A percentile compares a stretch with the other conserved stretches of the same genome.
These are phyloP conservation scores for Lepidium sativum DNA, from an alignment of 345 rosid genomes.

Conservation along the genomic window DNA sequence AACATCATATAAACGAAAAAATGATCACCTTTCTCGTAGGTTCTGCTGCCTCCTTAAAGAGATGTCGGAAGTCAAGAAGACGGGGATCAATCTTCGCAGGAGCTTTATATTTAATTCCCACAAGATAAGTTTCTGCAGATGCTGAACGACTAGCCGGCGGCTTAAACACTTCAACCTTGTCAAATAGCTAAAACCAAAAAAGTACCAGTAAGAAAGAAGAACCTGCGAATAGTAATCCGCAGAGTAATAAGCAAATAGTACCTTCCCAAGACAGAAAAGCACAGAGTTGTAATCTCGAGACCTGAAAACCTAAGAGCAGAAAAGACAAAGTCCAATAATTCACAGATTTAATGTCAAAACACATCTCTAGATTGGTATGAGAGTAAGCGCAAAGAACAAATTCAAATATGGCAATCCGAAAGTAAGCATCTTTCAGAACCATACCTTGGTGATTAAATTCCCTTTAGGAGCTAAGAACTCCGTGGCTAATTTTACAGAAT, in stretches of 20 bases:
- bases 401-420: background rate
- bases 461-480: conserved; percentile 76
- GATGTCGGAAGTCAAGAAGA: conserved; percentile 69
- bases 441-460: conserved; percentile 69
- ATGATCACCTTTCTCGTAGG: conserved; percentile 50
- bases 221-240: background rate
- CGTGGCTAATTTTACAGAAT: conserved; percentile 74
- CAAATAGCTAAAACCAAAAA: conserved; percentile 54
- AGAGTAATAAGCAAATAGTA: conserved; percentile 5
- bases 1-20: background rate
- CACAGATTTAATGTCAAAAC: background rate
- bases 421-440: background rate
- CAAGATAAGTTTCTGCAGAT: conserved; percentile 84
- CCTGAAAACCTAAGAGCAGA: conserved; percentile 62
- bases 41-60: conserved; percentile 67
- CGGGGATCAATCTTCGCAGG: conserved; percentile 89
- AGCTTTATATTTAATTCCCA: conserved; percentile 82
- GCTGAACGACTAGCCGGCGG: conserved; percentile 90
- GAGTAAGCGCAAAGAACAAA: background rate
- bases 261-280: conserved; percentile 71
- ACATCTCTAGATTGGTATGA: background rate
- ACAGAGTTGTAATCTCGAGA: conserved; percentile 87
- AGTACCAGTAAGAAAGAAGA: background rate
- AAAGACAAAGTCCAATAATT: background rate
- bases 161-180: conserved; percentile 87